phyloP scores from a whole-genome alignment of 129 eudicot species.

The Sambucus nigra region DNA sequence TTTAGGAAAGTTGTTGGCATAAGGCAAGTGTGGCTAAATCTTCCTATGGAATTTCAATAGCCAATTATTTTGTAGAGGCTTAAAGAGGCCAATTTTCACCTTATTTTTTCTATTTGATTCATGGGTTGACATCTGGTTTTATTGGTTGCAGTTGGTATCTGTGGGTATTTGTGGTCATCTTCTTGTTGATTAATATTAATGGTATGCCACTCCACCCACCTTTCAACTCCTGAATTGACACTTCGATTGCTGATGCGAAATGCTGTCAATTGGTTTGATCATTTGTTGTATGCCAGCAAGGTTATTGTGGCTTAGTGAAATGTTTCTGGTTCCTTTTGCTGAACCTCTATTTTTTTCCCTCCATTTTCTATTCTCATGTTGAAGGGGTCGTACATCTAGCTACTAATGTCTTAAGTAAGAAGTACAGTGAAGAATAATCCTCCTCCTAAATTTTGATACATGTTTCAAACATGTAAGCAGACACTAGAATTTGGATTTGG shows the following conservation, averaged over 20 bases:
- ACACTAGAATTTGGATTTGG: no score
- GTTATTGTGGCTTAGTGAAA: no score
- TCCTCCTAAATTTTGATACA: no score
- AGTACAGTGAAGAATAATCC: no score
- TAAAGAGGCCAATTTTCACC: neutral
- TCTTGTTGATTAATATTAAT: constrained; percentile 72
- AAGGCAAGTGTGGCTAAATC: constrained; percentile 46
- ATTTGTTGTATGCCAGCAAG: neutral
- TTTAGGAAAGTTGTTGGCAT: constrained; percentile 88
- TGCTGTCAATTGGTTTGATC: neutral
- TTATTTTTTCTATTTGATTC: constrained; percentile 1
- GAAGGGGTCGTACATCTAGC: no score
- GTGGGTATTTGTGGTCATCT: constrained; percentile 73
- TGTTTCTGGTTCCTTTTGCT: no score
- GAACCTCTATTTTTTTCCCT: no score
- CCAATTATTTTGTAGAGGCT: neutral
- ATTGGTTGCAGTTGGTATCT: constrained; percentile 84
- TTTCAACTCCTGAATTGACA: neutral
- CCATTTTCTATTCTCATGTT: no score
- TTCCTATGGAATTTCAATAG: neutral
- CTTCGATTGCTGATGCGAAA: neutral
- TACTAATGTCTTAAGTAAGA: no score
- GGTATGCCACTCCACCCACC: constrained; percentile 32
- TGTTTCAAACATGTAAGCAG: no score
- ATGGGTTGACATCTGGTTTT: constrained; percentile 4